A percentile compares a stretch with the other conserved stretches of the same genome.
Evolutionary conservation across 192 early-diverging fungal genomes (phyloP).

Genomic region (Mortierella antarctica): DNA sequence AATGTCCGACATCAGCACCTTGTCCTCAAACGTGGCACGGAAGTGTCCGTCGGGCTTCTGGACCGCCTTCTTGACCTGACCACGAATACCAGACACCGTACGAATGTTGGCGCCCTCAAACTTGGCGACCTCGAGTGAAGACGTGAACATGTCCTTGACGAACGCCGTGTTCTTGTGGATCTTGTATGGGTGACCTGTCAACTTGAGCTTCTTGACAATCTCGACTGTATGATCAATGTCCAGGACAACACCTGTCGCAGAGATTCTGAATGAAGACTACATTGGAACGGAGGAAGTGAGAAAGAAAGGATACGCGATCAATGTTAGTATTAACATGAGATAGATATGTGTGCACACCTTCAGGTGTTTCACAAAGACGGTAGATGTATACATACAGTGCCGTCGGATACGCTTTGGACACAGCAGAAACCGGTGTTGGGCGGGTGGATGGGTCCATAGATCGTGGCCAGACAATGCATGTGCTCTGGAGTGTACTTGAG

Average conservation of each 20-base stretch:
- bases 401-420: slow-evolving; percentile 78
- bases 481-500: slow-evolving; percentile 99
- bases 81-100: slow-evolving; percentile 97
- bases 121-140: slow-evolving; percentile 95
- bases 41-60: slow-evolving; percentile 90
- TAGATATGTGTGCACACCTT: too few species aligned
- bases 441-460: slow-evolving; percentile 95
- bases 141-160: slow-evolving; percentile 98
- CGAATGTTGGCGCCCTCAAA: slow-evolving; percentile 97
- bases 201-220: slow-evolving; percentile 99
- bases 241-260: slow-evolving; percentile 94
- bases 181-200: slow-evolving; percentile 94
- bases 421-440: slow-evolving; percentile 98
- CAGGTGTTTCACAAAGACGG: slow-evolving; percentile 13
- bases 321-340: slow-evolving; percentile 10
- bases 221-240: slow-evolving; percentile 94
- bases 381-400: slow-evolving; percentile 36
- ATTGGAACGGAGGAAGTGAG: neutral
- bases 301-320: neutral
- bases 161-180: slow-evolving; percentile 98
- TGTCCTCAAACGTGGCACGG: slow-evolving; percentile 99
- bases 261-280: slow-evolving; percentile 85
- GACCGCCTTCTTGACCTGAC: slow-evolving; percentile 95
- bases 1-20: slow-evolving; percentile 95
- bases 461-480: slow-evolving; percentile 98